Evolutionary conservation across 2,329 filamentous ascomycete species (phyloP).

Genomic region (Dothistroma septosporum): DNA sequence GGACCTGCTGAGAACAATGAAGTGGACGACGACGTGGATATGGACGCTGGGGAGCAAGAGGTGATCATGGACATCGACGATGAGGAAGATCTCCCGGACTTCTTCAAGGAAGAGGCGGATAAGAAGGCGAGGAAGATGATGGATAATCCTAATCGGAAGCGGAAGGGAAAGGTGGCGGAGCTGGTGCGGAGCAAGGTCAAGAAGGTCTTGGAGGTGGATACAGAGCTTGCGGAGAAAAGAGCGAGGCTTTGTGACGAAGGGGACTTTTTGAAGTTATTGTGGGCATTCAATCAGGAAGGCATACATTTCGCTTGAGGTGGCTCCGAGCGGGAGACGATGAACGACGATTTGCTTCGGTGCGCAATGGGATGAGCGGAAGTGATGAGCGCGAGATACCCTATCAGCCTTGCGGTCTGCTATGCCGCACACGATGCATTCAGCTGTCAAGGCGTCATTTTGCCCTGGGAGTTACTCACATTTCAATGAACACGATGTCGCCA

Average conservation of each 20-base stretch:
- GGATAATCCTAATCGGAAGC: slow-evolving; percentile 58
- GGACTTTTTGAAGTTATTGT: slow-evolving; percentile 78
- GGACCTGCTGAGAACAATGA: slow-evolving; percentile 42
- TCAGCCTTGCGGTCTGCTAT: too few species aligned
- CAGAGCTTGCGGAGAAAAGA: slow-evolving; percentile 73
- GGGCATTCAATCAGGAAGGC: slow-evolving; percentile 83
- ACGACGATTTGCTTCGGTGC: too few species aligned
- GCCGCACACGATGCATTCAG: too few species aligned
- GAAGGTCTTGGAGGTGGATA: slow-evolving; percentile 76
- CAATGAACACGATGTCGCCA: too few species aligned
- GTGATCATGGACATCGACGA: slow-evolving; percentile 53
- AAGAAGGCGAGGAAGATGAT: slow-evolving; percentile 53
- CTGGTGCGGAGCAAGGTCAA: slow-evolving; percentile 83
- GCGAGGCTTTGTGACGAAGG: slow-evolving; percentile 86
- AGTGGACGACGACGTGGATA: slow-evolving; percentile 47
- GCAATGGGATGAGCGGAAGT: too few species aligned
- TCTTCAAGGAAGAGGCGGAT: slow-evolving; percentile 66
- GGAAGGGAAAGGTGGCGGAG: slow-evolving; percentile 73
- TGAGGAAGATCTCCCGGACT: slow-evolving; percentile 73
- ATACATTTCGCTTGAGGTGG: slow-evolving; percentile 72
- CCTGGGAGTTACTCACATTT: too few species aligned
- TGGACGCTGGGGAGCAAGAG: slow-evolving; percentile 36
- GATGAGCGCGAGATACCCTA: too few species aligned
- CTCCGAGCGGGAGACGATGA: too few species aligned
- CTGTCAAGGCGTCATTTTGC: too few species aligned